A percentile compares a stretch with the other conserved stretches of the same genome.
Evolutionary conservation across 2,329 filamentous ascomycete genomes (phyloP).

Genomic region (Trichoderma brevicompactum): DNA sequence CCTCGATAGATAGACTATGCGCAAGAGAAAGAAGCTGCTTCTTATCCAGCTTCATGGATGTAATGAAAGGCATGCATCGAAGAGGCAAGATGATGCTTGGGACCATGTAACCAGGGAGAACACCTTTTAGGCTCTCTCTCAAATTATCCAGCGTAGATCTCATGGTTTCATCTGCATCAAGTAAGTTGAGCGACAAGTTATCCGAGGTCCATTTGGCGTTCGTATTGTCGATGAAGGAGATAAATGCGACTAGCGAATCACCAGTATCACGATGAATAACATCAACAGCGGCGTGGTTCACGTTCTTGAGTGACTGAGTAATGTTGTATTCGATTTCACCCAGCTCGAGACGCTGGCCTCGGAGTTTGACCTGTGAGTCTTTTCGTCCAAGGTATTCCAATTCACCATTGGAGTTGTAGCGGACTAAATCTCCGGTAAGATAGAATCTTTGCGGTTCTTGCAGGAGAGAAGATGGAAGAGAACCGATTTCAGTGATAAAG

Average conservation of each 20-base stretch:
- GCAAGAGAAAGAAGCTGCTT: constrained; percentile 18
- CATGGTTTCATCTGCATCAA: not conserved
- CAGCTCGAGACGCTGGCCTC: constrained; percentile 58
- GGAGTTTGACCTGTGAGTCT: constrained; percentile 60
- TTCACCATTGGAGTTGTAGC: constrained; percentile 44
- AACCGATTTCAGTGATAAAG: constrained; percentile 50
- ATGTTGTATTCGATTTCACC: constrained; percentile 33
- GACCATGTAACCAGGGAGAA: constrained; percentile 33
- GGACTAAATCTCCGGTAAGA: constrained; percentile 52
- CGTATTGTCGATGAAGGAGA: not conserved
- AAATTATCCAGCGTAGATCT: not conserved
- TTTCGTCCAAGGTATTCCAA: constrained; percentile 54
- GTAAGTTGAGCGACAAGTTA: not conserved
- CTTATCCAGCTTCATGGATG: constrained; percentile 30
- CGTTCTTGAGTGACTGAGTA: constrained; percentile 1
- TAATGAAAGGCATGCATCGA: constrained; percentile 31
- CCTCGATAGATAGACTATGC: constrained; percentile 15
- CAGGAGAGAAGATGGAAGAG: not conserved
- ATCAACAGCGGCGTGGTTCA: constrained; percentile 18
- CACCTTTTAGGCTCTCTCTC: constrained; percentile 8
- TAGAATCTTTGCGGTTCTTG: constrained; percentile 40
- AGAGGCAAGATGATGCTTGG: constrained; percentile 31
- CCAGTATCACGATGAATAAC: constrained; percentile 7
- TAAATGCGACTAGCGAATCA: constrained; percentile 23
- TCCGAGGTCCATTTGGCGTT: not conserved